Base-by-base conservation (phyloP, 1,284 basidiomycete genomes). In the Phenoliferia sp. region DNA sequence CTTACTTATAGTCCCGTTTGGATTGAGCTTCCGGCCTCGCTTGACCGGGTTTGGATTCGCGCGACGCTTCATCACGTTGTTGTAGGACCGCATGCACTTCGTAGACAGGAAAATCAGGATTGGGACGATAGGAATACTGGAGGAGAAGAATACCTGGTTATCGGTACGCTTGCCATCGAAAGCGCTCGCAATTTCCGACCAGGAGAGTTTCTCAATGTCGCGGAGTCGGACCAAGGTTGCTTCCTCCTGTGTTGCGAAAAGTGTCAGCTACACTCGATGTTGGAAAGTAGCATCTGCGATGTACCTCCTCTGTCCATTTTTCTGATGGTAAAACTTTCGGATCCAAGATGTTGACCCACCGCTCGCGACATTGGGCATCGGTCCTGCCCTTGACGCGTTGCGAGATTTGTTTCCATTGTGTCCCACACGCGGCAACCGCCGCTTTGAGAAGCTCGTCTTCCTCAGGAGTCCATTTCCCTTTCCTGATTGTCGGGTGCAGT, bases 351-450 rank as follows among this genome's bases (percentile, higher is more conserved):
- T 92, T 92, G 59, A 88, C 85, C 79, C 87, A 92, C 66, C 91
- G 83, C 78, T 93, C 90, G 17, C 90, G 84, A 79, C 90, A 93
- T 77, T 93, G 73, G 34, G 67, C 90, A 16, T 85, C 82, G 22
- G 88, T 85, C 82, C 86, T 85, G 35, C 90, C 83, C 22, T 87
- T 87, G 3, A 92, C 89, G 26, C 82, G 75, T 54, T 79, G 77
- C 73, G 86, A 85, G 61, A 93, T 83, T 71, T 86, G 86, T 76
- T 88, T 87, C 90, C 90, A 93, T 75, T 86, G 83, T 68, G 87
- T 86, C n/a, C 90, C 90, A 34, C 86, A 77, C 65, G 86, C 83
- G 3, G 76, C 77, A 17, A 92, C 86, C 32, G 88, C 88, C 61
- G 88, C 88, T 73, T 82, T 82, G 6, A 93, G 79, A n/a, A 78